These are phyloP conservation scores for Pezicula radicicola DNA, from an alignment of 2,329 filamentous ascomycete species.

Conservation along the genomic window DNA sequence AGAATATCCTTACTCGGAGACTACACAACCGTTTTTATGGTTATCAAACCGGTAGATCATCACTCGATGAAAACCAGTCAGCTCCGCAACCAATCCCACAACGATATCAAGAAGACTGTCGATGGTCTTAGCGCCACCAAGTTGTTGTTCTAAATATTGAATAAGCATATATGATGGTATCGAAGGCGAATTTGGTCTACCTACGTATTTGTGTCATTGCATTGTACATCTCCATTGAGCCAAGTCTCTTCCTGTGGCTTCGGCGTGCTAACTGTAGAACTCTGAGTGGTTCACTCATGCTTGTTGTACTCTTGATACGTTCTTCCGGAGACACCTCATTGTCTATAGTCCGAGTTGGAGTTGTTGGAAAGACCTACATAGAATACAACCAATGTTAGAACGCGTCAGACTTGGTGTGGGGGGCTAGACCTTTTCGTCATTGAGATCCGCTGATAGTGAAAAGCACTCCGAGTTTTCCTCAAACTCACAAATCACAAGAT, in stretches of 20 bases:
- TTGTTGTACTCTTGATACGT: constrained; percentile 7
- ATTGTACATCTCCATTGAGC: constrained; percentile 20
- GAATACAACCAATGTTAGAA: background rate
- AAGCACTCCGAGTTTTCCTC: constrained; percentile 14
- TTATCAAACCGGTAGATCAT: constrained; percentile 19
- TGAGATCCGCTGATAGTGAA: constrained; percentile 4
- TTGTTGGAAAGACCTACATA: constrained; percentile 6
- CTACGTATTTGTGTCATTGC: constrained; percentile 14
- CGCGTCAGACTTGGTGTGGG: constrained; percentile 1
- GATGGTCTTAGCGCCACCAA: constrained; percentile 10
- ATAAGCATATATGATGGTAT: too few relatives aligned
- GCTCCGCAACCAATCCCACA: constrained; percentile 18
- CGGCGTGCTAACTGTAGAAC: constrained; percentile 14
- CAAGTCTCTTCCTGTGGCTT: constrained; percentile 7
- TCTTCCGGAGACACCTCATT: constrained; percentile 10
- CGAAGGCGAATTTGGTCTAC: too few relatives aligned
- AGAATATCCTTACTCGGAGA: constrained; percentile 1
- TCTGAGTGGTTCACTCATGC: constrained; percentile 12
- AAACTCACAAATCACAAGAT: constrained; percentile 20
- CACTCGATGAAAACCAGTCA: constrained; percentile 16
- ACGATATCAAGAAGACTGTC: constrained; percentile 14
- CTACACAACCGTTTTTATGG: constrained; percentile 7
- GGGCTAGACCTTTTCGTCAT: constrained; percentile 5
- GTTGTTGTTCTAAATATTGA: constrained; percentile 7
- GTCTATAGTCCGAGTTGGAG: constrained; percentile 10